Base-by-base conservation (phyloP, 306 rosid genomes). In the Acacia confusa region DNA sequence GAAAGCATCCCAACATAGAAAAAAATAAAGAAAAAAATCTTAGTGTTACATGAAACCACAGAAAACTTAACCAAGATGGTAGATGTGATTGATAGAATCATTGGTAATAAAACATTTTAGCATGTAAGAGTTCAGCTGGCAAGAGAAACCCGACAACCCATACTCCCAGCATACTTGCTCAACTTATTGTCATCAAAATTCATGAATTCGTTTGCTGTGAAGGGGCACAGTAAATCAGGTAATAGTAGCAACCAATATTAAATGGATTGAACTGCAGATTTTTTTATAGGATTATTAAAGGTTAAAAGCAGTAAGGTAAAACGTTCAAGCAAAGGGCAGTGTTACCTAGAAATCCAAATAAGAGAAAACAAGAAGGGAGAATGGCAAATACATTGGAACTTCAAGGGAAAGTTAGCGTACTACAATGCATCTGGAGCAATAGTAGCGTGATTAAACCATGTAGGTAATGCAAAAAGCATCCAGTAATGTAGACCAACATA, bases 31-130 rank as follows among this genome's bases (percentile, higher is more conserved):
- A 53, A 34, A 58, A 57, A 63, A 55, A 17, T 32, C 25, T 0
- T 2, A 15, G 41, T 2, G 48, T 24, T 10, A 55, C 9, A 71
- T 64, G 30, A 75, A 64, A 65, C 34, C 45, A 80, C 25, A 11
- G 76, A 72, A 76, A 64, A 76, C 48, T 76, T 30, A 64, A 80
- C 50, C 64, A 76, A 16, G n/a, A 61, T 0, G 5, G 69, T 58
- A 79, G 20, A 58, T 68, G n/a, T 6, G 66, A 53, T 55, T 73
- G 22, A 75, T 50, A 28, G 22, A 36, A 76, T 4, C 43, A 22
- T 53, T 32, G 34, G 44, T 13, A 20, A 41, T 14, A 69, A 75
- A 57, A 15, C 30, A 67, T 74, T 40, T 43, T n/a, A 74, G 34
- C 2, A 28, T 50, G 67, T 28, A 16, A 13, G 53, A 17, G 27